Conservation (phyloP, 2,329 filamentous ascomycete species). For the Fusarium sp. region DNA sequence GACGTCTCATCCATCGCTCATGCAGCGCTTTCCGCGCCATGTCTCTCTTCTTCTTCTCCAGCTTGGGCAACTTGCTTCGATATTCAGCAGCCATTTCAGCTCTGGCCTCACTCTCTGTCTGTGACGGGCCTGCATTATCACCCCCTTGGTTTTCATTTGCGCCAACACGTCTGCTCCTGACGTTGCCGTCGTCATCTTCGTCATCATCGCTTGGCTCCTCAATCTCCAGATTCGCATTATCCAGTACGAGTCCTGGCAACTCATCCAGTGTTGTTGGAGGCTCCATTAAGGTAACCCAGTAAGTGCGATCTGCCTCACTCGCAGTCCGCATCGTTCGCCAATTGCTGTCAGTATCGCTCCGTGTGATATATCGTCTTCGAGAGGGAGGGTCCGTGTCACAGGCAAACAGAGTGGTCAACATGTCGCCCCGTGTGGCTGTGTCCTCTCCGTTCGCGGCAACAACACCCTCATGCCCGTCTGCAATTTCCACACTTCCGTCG, state of each 20-base stretch:
- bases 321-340: conserved; percentile 48
- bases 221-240: conserved; percentile 43
- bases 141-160: conserved; percentile 40
- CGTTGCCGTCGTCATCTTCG: conserved; percentile 34
- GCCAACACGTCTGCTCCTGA: conserved; percentile 30
- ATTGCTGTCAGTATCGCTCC: conserved; percentile 47
- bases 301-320: conserved; percentile 49
- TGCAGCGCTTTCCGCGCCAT: conserved; percentile 64
- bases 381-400: conserved; percentile 46
- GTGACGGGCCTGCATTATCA: conserved; percentile 43
- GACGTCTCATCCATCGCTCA: conserved; percentile 77
- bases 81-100: conserved; percentile 49
- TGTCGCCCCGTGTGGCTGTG: conserved; percentile 65
- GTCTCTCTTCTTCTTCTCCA: conserved; percentile 52
- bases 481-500: conserved; percentile 70
- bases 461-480: conserved; percentile 63
- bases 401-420: conserved; percentile 64
- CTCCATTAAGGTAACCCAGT: conserved; percentile 56
- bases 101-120: conserved; percentile 53
- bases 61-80: conserved; percentile 49
- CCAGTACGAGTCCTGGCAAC: conserved; percentile 52
- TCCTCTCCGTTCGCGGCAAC: conserved; percentile 68
- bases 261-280: conserved; percentile 56
- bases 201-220: conserved; percentile 44
- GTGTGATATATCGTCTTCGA: conserved; percentile 43